A percentile compares a stretch with the other conserved stretches of the same genome.
These are phyloP conservation scores for Suillus placidus DNA, from an alignment of 768 basidiomycete species.

Conservation along the genomic window DNA sequence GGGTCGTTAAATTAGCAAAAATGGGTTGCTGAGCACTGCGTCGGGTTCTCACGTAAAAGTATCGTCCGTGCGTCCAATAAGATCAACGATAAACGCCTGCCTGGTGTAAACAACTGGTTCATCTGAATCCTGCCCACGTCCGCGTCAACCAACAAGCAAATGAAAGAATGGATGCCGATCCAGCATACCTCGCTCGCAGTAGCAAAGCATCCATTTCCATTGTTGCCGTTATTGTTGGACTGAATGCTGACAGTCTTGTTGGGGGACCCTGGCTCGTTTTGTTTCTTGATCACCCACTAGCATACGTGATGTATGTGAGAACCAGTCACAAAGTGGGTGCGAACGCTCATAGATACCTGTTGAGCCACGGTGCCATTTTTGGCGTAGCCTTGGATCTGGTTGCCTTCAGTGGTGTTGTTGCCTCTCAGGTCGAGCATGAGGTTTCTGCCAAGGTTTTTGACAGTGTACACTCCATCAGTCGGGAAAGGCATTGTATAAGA, in stretches of 20 bases:
- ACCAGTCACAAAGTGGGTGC: neutral
- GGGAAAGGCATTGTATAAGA: neutral
- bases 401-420: neutral
- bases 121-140: neutral
- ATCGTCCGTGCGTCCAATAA: neutral
- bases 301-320: neutral
- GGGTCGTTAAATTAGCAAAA: neutral
- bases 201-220: neutral
- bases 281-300: neutral
- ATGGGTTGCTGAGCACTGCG: neutral
- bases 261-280: neutral
- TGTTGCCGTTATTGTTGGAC: neutral
- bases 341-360: neutral
- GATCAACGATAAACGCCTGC: neutral
- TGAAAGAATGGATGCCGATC: neutral
- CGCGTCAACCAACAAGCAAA: neutral
- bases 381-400: neutral
- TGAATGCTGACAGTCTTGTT: neutral
- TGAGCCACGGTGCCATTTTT: neutral
- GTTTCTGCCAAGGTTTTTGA: neutral
- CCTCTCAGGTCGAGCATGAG: neutral
- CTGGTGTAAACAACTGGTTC: neutral
- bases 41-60: neutral
- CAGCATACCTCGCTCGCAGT: neutral
- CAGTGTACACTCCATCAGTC: neutral